These are phyloP conservation scores for Pterocarpus santalinus DNA, from an alignment of 306 rosid species.

Conservation along the genomic window DNA sequence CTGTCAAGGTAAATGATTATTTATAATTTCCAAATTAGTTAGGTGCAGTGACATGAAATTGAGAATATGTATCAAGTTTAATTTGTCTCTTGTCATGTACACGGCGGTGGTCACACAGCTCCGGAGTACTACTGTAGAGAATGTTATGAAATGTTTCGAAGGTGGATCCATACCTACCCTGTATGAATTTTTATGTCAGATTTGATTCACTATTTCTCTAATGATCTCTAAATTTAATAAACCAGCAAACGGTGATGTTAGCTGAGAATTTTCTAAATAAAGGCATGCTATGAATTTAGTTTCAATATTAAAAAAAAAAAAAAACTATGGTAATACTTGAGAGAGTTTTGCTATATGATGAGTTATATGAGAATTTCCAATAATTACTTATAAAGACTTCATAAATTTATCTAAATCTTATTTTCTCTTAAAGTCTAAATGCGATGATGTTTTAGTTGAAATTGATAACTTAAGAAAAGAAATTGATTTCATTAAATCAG, in stretches of 20 bases:
- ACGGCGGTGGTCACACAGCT: conserved; percentile 42
- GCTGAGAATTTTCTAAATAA: neutral
- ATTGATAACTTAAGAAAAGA: no score
- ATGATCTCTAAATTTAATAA: neutral
- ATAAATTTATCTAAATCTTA: no score
- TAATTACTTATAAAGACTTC: no score
- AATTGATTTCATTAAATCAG: no score
- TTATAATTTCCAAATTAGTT: no score
- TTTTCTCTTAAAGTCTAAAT: no score
- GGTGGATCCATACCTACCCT: conserved; percentile 38
- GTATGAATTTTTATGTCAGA: neutral
- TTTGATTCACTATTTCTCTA: neutral
- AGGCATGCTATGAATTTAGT: neutral
- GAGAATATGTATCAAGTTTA: neutral
- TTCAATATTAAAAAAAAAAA: no score
- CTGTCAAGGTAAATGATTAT: neutral
- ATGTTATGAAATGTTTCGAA: conserved; percentile 33
- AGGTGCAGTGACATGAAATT: neutral
- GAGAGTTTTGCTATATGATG: no score
- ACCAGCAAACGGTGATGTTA: neutral
- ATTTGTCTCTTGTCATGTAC: neutral
- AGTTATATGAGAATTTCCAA: no score
- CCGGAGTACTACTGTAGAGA: conserved; percentile 34
- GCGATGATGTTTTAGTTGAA: no score
- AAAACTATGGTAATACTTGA: no score